Evolutionary conservation across 2,329 filamentous ascomycete species (phyloP).

Genomic region (Penicillium sp.): DNA sequence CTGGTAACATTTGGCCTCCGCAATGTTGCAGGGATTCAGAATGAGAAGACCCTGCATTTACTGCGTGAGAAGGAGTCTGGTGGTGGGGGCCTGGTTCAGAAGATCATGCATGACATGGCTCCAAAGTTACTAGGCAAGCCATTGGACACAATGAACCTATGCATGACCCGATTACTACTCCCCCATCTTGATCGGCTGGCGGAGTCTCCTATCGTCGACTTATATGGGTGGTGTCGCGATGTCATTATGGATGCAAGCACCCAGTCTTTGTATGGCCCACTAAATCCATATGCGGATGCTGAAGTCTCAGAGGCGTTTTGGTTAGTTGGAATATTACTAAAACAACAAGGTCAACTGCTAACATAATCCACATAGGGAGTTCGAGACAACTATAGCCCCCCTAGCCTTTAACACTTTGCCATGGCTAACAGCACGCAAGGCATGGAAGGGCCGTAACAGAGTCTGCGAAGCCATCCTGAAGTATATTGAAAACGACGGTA

Average conservation of each 20-base stretch:
- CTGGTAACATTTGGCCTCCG: conserved; percentile 17
- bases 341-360: not conserved
- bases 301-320: conserved; percentile 23
- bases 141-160: conserved; percentile 28
- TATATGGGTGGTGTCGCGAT: conserved; percentile 28
- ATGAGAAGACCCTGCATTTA: conserved; percentile 12
- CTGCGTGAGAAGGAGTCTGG: conserved; percentile 19
- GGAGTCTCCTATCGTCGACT: conserved; percentile 14
- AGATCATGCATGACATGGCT: conserved; percentile 25
- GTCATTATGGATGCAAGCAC: conserved; percentile 30
- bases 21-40: conserved; percentile 20
- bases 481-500: conserved; percentile 44
- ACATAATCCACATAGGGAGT: conserved; percentile 28
- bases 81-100: conserved; percentile 17
- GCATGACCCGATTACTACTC: conserved; percentile 20
- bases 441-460: conserved; percentile 36
- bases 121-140: conserved; percentile 22
- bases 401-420: conserved; percentile 36
- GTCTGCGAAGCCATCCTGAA: conserved; percentile 36
- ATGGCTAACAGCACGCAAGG: conserved; percentile 38
- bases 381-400: conserved; percentile 35
- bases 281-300: conserved; percentile 28
- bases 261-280: conserved; percentile 27
- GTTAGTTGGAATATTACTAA: conserved; percentile 6
- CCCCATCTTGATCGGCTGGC: conserved; percentile 18